Base-by-base conservation (phyloP, 202 grass and related monocot genomes). In the Schoenoplectus triqueter region DNA sequence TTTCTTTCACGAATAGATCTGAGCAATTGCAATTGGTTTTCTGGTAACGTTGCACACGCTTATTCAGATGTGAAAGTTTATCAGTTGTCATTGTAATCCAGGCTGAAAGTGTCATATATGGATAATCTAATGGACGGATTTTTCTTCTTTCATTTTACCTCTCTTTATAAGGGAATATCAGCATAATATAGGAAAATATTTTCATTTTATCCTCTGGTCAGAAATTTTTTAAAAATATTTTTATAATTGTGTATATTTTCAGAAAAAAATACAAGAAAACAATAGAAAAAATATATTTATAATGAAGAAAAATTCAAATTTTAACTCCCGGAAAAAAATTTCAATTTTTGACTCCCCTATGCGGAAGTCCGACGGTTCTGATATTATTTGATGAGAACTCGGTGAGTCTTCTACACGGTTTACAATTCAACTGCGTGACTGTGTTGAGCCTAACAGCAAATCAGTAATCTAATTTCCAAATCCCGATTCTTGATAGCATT, bases 401-500 rank as follows among this genome's bases (percentile, higher is more conserved):
- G 73, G 10, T 1, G 56, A 59, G 15, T 31, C 31, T 31, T 31
- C 45, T 52, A 52, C 4, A 41, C 47, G n/a, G 8, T 51, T 51
- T 74, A 6, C 50, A 77, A 31, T 54, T 55, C 10, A 76, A 76
- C 21, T 15, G 11, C 13, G 55, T 57, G 55, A 4, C 55, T 41
- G 11, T 77, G 51, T 9, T 59, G 22, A 21, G 18, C 52, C 13
- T 52, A 77, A 56, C 11, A n/a, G 51, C 47, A 73, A 50, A 77
- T 77, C 52, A 57, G 51, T 77, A 56, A 40, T 31, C 31, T 31
- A 31, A 15, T 55, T 39, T 55, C 21, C 73, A 56, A 39, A 76
- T 76, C 50, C 40, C 41, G 52, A 77, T 77, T 77, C 21, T 77
- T 5, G 21, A 77, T 47, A 77, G 21, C 22, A 39, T 40, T 52